Evolutionary conservation across 2,329 filamentous ascomycete genomes (phyloP), one percentile per base, ranked within the genome.

Genomic region (Sclerotinia minor): DNA sequence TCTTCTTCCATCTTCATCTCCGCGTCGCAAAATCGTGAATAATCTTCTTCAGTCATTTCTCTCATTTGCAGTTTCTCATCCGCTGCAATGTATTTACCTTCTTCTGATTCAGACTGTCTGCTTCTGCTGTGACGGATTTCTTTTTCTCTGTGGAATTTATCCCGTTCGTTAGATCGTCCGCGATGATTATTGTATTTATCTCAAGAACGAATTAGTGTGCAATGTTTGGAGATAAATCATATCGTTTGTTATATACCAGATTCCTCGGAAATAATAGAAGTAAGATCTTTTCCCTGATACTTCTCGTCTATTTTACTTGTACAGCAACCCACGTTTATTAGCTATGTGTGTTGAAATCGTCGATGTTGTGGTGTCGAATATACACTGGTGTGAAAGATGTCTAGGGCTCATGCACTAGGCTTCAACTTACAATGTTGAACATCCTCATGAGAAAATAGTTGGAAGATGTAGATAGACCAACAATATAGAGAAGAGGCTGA

Each of bases 1-100:
- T 66, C 35, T 17, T 17, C 19, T 44, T 45, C 35, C 13, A 53
- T 32, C 17, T 9, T 47, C 5, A 45, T 8, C 2, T 66, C 63
- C 32, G 44, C 5, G 19, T 60, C 54, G 29, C 32, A 11, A 59
- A 15, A 45, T 24, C 8, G 15, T 24, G 35, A 21, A 60, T 66
- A 60, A 29, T 66, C 53, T 59, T 24, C 44, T 41, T 53, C 54
- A 21, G 53, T 60, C 54, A 66, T 66, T 44, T 44, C 64, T 32
- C 5, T 44, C 54, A 60, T 66, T 8, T 38, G n/a, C 11, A 11
- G 45, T 66, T 24, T 60, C 26, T 19, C 55, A 24, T 50, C 54
- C n/a, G 17, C 1, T 24, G 54, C 19, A n/a, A 38, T n/a, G 8
- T 9, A 21, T 45, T 52, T 59, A 7, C 64, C 32, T 44, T 66